Percentiles rank a stretch among this genome's conserved stretches.
Conservation (phyloP, 371 early-diverging fungal genomes). For the Batkoa obscura region DNA sequence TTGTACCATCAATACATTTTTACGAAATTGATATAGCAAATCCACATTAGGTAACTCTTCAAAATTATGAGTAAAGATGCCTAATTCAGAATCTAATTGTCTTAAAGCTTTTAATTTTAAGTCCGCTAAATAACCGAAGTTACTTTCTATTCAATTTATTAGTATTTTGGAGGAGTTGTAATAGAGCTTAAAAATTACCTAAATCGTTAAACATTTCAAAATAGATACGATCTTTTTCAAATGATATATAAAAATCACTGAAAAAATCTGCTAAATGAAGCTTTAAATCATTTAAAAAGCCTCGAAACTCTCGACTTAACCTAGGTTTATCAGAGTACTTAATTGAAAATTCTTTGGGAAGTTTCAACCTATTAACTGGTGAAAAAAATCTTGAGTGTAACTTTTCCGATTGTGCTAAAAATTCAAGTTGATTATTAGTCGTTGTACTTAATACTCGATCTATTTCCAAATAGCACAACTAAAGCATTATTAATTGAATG, state of each 20-base stretch:
- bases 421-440: too few relatives aligned
- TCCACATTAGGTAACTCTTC: background rate
- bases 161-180: too few relatives aligned
- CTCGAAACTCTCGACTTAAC: background rate
- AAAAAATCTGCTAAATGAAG: background rate
- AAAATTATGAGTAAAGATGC: background rate
- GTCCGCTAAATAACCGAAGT: background rate
- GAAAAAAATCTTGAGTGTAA: background rate
- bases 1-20: slow-evolving; percentile 1
- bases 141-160: background rate
- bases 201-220: background rate
- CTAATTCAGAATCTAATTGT: background rate
- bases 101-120: background rate
- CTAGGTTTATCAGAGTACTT: background rate
- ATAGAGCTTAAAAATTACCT: background rate
- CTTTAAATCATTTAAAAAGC: background rate
- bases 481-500: background rate
- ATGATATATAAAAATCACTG: background rate
- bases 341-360: background rate
- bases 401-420: background rate
- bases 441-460: background rate
- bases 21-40: background rate
- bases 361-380: too few relatives aligned
- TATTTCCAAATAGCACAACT: background rate
- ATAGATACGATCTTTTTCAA: background rate